phyloP scores from a whole-genome alignment of 305 asterid genomes.

The Withania somnifera region DNA sequence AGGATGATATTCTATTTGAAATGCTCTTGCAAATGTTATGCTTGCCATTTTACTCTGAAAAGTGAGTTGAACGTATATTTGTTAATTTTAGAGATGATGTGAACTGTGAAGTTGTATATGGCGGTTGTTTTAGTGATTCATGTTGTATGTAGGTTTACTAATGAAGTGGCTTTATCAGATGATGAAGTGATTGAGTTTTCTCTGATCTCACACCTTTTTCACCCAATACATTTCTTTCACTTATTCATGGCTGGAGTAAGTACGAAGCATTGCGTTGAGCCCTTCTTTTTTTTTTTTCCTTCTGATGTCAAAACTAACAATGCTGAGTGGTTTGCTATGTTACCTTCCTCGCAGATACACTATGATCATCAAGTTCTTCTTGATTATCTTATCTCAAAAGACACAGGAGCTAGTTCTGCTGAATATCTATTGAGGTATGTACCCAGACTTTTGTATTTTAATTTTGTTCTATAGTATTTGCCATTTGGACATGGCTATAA shows the following conservation, averaged over 20 bases:
- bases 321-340: slow-evolving; percentile 1
- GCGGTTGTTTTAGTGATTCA: slow-evolving; percentile 3
- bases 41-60: slow-evolving; percentile 32
- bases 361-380: slow-evolving; percentile 97
- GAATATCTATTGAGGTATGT: slow-evolving; percentile 78
- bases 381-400: slow-evolving; percentile 91
- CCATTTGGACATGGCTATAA: background rate
- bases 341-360: slow-evolving; percentile 40
- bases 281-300: background rate
- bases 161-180: slow-evolving; percentile 16
- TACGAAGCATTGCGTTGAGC: background rate
- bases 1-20: slow-evolving; percentile 87
- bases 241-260: slow-evolving; percentile 76
- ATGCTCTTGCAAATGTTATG: slow-evolving; percentile 65
- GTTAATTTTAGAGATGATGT: background rate
- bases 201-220: slow-evolving; percentile 51
- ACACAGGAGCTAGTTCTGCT: slow-evolving; percentile 70
- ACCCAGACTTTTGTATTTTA: background rate
- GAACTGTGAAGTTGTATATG: slow-evolving; percentile 2
- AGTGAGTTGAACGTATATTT: slow-evolving; percentile 28
- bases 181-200: slow-evolving; percentile 10
- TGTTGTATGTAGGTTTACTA: slow-evolving; percentile 27
- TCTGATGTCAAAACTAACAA: background rate
- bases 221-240: slow-evolving; percentile 68
- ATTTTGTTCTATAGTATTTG: background rate